A percentile compares a stretch with the other conserved stretches of the same genome.
Conservation (phyloP, 2,329 filamentous ascomycete species). For the Botrytis hyacinthi region DNA sequence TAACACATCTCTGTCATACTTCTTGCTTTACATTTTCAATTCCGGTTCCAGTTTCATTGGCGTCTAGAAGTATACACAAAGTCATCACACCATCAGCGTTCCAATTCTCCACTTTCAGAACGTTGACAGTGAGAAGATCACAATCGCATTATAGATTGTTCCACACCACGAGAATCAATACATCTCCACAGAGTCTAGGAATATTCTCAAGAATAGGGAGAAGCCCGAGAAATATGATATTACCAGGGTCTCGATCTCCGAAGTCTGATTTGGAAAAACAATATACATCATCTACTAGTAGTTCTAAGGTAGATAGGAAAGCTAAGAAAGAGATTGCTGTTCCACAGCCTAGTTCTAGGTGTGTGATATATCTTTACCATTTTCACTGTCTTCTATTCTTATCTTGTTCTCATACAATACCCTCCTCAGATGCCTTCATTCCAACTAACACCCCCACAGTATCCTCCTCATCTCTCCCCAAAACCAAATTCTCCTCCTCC, state of each 20-base stretch:
- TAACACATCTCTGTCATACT: not conserved
- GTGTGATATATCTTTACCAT: conserved; percentile 16
- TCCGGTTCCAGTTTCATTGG: not conserved
- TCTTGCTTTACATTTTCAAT: not conserved
- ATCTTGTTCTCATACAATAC: not conserved
- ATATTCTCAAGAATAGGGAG: not conserved
- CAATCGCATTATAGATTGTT: not conserved
- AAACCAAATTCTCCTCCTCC: conserved; percentile 85
- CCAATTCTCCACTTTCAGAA: not conserved
- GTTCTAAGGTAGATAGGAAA: conserved; percentile 1
- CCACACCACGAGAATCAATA: not conserved
- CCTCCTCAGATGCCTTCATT: no score
- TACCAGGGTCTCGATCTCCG: conserved; percentile 7
- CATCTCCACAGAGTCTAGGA: not conserved
- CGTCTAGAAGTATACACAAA: not conserved
- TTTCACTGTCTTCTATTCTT: not conserved
- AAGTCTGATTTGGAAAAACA: conserved; percentile 32
- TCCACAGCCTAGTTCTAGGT: conserved; percentile 66
- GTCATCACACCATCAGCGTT: not conserved
- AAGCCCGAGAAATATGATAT: conserved; percentile 15
- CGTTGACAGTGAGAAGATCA: not conserved
- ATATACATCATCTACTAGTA: conserved; percentile 35
- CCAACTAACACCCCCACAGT: conserved; percentile 45
- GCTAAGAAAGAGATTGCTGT: conserved; percentile 37
- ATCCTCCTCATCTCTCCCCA: conserved; percentile 79